These are phyloP conservation scores for Trichoderma reesei DNA, from an alignment of 495 filamentous ascomycete species.

Conservation along the genomic window DNA sequence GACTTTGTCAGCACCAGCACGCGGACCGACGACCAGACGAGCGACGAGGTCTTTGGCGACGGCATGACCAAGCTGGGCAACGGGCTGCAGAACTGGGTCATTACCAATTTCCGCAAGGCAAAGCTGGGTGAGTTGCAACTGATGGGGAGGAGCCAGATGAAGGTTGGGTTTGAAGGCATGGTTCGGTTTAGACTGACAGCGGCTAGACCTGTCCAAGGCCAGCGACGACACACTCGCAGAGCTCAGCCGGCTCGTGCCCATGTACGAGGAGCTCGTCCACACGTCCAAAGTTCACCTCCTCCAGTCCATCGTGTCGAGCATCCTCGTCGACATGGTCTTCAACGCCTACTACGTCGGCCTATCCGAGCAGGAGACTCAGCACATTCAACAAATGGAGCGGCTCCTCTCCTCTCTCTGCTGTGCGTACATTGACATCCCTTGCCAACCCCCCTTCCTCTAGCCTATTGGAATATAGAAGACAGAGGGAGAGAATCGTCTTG, in stretches of 20 bases:
- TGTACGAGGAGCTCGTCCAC: conserved; percentile 36
- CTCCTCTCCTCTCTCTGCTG: conserved; percentile 28
- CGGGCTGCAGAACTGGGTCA: conserved; percentile 49
- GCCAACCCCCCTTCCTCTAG: background rate
- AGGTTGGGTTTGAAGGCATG: background rate
- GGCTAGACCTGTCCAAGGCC: conserved; percentile 30
- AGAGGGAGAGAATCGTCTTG: background rate
- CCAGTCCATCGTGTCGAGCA: conserved; percentile 41
- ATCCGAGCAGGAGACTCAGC: conserved; percentile 28
- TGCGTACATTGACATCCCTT: background rate
- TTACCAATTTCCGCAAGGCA: conserved; percentile 42
- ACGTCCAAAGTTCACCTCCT: conserved; percentile 42
- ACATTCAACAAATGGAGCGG: conserved; percentile 34
- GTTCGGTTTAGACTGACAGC: background rate
- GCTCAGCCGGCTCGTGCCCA: conserved; percentile 36
- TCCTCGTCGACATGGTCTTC: conserved; percentile 43
- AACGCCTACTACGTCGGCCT: conserved; percentile 44
- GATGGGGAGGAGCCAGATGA: background rate
- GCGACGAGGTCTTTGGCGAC: conserved; percentile 45
- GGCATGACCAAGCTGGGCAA: conserved; percentile 39
- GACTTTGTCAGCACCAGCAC: conserved; percentile 45
- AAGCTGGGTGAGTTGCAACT: conserved; percentile 33
- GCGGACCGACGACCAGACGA: conserved; percentile 36
- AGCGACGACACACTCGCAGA: conserved; percentile 27
- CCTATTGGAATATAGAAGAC: background rate